Percentiles rank a stretch among this genome's conserved stretches.
phyloP scores from a whole-genome alignment of 129 eudicot species.

The Solidago caesia region DNA sequence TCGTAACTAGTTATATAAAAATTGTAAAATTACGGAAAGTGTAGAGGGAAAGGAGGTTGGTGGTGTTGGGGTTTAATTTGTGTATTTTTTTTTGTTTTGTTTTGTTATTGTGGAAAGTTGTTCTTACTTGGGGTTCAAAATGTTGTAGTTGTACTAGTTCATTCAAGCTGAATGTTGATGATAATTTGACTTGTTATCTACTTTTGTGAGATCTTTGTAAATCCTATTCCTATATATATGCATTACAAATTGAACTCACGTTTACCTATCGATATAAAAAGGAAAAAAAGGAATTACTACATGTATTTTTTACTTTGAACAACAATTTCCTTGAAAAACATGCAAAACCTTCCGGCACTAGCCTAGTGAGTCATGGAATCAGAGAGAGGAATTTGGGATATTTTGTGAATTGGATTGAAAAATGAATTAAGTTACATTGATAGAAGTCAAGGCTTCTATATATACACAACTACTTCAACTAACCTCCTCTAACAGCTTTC shows the following conservation, averaged over 20 bases:
- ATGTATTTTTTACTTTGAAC: too few relatives aligned
- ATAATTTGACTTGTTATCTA: conserved; percentile 17
- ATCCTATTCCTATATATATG: not conserved
- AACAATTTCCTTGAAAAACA: too few relatives aligned
- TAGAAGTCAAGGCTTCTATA: too few relatives aligned
- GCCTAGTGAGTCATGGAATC: too few relatives aligned
- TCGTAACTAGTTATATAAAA: conserved; percentile 24
- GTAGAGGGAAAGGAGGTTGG: conserved; percentile 31
- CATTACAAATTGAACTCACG: conserved; percentile 9
- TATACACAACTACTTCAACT: too few relatives aligned
- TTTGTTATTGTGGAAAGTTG: conserved; percentile 12
- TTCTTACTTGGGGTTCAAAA: conserved; percentile 20
- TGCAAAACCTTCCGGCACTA: too few relatives aligned
- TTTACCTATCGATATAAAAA: not conserved
- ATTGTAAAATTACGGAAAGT: conserved; percentile 26
- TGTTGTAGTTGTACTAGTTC: conserved; percentile 24
- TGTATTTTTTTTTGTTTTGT: conserved; percentile 23
- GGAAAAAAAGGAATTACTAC: too few relatives aligned
- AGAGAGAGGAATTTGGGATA: too few relatives aligned
- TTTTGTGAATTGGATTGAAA: too few relatives aligned
- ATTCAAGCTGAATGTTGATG: conserved; percentile 26
- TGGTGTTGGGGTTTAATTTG: conserved; percentile 36
- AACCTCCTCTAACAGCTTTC: too few relatives aligned
- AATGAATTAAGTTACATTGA: too few relatives aligned
- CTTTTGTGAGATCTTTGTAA: conserved; percentile 17